phyloP scores from a whole-genome alignment of 2,329 filamentous ascomycete genomes.

The Epichloe sp. region DNA sequence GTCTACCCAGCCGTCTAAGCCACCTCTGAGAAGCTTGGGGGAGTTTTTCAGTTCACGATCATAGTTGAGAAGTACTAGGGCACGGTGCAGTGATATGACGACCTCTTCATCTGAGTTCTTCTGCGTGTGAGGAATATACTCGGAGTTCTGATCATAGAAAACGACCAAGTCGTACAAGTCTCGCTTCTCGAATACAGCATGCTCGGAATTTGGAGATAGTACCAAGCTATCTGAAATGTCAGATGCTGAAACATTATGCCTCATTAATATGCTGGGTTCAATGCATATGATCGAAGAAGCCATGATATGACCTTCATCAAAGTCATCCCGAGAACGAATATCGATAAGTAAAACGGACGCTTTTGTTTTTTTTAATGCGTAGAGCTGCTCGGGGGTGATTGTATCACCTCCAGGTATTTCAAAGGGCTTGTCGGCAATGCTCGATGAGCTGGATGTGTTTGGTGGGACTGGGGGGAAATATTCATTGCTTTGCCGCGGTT shows the following conservation, averaged over 20 bases:
- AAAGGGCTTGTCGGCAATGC: constrained; percentile 26
- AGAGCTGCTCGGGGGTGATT: constrained; percentile 58
- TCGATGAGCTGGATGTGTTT: constrained; percentile 14
- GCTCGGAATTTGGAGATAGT: constrained; percentile 61
- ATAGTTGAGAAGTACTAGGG: constrained; percentile 73
- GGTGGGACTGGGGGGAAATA: constrained; percentile 17
- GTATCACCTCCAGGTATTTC: constrained; percentile 39
- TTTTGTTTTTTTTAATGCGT: constrained; percentile 49
- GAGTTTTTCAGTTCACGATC: constrained; percentile 58
- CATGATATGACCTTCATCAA: constrained; percentile 81
- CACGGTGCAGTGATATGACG: constrained; percentile 63
- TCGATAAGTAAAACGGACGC: constrained; percentile 70
- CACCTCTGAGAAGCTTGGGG: constrained; percentile 75
- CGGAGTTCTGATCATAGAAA: constrained; percentile 68
- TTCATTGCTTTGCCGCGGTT: constrained; percentile 17
- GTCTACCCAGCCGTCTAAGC: constrained; percentile 75
- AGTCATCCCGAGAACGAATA: constrained; percentile 65
- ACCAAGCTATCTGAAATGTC: constrained; percentile 56
- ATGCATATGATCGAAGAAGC: constrained; percentile 76
- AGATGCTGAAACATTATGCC: constrained; percentile 50
- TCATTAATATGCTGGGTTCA: constrained; percentile 61
- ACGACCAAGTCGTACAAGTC: constrained; percentile 77
- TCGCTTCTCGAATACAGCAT: constrained; percentile 55
- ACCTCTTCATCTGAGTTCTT: constrained; percentile 32
- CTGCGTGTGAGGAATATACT: constrained; percentile 30